Evolutionary conservation across 2,329 filamentous ascomycete genomes (phyloP).

Genomic region (Trichoderma koningii): DNA sequence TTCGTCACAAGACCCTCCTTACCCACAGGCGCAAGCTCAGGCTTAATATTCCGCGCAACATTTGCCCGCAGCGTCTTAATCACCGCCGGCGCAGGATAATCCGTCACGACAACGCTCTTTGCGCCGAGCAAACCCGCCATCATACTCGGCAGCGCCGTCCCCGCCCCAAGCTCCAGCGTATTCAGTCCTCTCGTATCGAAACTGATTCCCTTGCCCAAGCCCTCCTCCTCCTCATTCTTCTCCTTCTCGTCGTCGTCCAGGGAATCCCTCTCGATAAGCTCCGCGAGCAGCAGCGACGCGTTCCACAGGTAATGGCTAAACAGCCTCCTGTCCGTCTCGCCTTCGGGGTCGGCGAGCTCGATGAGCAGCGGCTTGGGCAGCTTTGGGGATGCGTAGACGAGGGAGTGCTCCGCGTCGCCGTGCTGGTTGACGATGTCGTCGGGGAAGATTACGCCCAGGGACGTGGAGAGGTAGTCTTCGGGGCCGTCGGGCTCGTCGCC

Average conservation of each 20-base stretch:
- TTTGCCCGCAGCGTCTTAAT: constrained; percentile 62
- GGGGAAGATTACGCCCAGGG: constrained; percentile 66
- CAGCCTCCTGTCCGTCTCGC: constrained; percentile 57
- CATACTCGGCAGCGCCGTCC: constrained; percentile 58
- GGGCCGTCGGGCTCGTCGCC: constrained; percentile 39
- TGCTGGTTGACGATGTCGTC: constrained; percentile 68
- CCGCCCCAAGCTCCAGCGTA: constrained; percentile 68
- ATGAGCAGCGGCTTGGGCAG: constrained; percentile 50
- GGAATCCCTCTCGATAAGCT: constrained; percentile 56
- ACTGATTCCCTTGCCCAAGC: constrained; percentile 27
- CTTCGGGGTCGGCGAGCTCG: constrained; percentile 50
- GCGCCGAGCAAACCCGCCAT: constrained; percentile 53
- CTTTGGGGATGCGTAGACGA: constrained; percentile 60
- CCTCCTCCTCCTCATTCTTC: constrained; percentile 15
- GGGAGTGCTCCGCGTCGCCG: constrained; percentile 60
- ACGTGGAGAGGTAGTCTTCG: constrained; percentile 61
- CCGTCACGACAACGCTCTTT: constrained; percentile 58
- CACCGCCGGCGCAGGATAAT: constrained; percentile 66
- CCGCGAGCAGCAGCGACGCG: constrained; percentile 57
- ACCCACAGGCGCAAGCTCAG: constrained; percentile 39
- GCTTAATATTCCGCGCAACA: constrained; percentile 53
- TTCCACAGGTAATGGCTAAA: constrained; percentile 79
- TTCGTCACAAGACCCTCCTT: constrained; percentile 25
- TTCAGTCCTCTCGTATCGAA: constrained; percentile 55
- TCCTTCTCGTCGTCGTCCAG: constrained; percentile 31